A percentile compares a stretch with the other conserved stretches of the same genome.
Conservation (phyloP, 1,139 yeast genomes). For the Hanseniaspora gamundiae region DNA sequence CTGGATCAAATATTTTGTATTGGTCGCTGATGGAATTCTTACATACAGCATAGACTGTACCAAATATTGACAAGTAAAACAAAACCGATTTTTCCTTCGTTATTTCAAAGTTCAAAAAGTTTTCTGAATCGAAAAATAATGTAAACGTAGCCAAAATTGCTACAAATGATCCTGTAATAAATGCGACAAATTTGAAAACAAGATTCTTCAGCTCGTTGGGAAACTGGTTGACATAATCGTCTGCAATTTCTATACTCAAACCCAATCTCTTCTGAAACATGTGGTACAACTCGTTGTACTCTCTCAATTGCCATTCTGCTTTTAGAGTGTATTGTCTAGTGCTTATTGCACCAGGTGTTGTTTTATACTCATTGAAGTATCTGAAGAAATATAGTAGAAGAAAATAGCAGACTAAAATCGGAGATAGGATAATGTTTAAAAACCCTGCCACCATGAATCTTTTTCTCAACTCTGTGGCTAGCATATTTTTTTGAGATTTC, state of each 20-base stretch:
- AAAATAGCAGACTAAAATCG: conserved; percentile 75
- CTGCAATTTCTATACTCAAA: conserved; percentile 67
- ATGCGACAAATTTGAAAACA: conserved; percentile 53
- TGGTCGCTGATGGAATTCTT: conserved; percentile 49
- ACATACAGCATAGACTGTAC: conserved; percentile 69
- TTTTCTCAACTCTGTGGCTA: conserved; percentile 60
- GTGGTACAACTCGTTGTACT: conserved; percentile 85
- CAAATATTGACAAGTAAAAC: conserved; percentile 79
- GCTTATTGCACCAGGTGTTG: conserved; percentile 75
- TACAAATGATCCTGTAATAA: conserved; percentile 78
- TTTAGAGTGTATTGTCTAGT: conserved; percentile 85
- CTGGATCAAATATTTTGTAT: conserved; percentile 76
- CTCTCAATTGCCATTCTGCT: conserved; percentile 93
- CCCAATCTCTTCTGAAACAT: conserved; percentile 69
- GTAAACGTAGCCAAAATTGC: conserved; percentile 79
- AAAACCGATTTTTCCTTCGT: conserved; percentile 69
- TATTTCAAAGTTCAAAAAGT: conserved; percentile 80
- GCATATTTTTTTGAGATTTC: conserved; percentile 53
- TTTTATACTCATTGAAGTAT: conserved; percentile 84
- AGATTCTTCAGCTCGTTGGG: conserved; percentile 73
- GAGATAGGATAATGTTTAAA: conserved; percentile 69
- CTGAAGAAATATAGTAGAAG: conserved; percentile 74
- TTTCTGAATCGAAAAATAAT: conserved; percentile 72
- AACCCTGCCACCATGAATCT: conserved; percentile 83
- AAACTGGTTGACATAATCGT: conserved; percentile 76